These are phyloP conservation scores for Populus hybrid DNA, from an alignment of 441 rosid species.

Conservation along the genomic window DNA sequence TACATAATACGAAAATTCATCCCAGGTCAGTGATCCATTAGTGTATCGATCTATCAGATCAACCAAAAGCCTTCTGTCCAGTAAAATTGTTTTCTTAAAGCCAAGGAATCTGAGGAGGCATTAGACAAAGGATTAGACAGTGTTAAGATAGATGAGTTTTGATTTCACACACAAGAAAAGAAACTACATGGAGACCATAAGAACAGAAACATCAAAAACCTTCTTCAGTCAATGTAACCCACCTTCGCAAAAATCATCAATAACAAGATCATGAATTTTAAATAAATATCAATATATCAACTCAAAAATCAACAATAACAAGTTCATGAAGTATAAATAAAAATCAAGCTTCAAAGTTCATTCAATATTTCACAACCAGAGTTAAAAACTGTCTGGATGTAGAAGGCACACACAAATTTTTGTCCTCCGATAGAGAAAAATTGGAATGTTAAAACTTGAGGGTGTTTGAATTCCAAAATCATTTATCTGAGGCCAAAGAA, in stretches of 20 bases:
- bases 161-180: not conserved
- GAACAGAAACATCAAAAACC: not conserved
- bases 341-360: not conserved
- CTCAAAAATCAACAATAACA: not conserved
- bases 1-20: conserved; percentile 65
- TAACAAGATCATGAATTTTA: not conserved
- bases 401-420: conserved; percentile 15
- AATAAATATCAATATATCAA: not conserved
- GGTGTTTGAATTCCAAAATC: conserved; percentile 19
- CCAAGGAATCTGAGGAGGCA: conserved; percentile 61
- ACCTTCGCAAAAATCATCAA: not conserved
- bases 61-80: conserved; percentile 69
- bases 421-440: conserved; percentile 9
- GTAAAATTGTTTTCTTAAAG: conserved; percentile 69
- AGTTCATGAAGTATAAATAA: not conserved
- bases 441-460: conserved; percentile 10
- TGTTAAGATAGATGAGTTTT: not conserved
- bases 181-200: not conserved
- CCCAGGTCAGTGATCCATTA: conserved; percentile 65
- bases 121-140: not conserved
- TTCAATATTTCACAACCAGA: conserved; percentile 5
- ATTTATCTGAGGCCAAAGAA: conserved; percentile 18
- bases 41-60: conserved; percentile 68
- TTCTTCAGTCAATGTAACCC: not conserved
- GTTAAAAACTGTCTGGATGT: conserved; percentile 9